phyloP scores from a whole-genome alignment of 1,284 basidiomycete genomes.

The Pyrrhoderma noxium region DNA sequence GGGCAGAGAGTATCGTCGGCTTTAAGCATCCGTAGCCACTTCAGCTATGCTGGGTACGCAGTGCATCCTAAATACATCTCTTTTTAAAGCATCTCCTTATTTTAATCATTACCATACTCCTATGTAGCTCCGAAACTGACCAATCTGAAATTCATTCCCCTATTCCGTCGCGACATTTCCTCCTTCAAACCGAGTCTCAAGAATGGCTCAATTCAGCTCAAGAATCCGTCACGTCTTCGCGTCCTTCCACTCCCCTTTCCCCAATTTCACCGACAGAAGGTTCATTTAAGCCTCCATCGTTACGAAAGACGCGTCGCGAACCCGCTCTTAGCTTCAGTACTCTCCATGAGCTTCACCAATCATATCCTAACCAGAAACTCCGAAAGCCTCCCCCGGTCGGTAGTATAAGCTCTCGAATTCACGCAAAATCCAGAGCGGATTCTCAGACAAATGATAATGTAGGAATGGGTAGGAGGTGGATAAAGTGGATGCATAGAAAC shows the following conservation, averaged over 20 bases:
- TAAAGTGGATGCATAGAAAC: slow-evolving; percentile 70
- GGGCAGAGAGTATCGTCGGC: slow-evolving; percentile 16
- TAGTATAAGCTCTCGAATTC: slow-evolving; percentile 13
- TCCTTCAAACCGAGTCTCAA: slow-evolving; percentile 23
- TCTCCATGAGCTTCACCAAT: slow-evolving; percentile 29
- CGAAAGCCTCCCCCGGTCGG: not conserved
- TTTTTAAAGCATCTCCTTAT: too few relatives aligned
- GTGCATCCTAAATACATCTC: too few relatives aligned
- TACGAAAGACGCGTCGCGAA: slow-evolving; percentile 10
- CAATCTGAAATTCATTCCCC: slow-evolving; percentile 29
- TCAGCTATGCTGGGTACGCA: slow-evolving; percentile 20
- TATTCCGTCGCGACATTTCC: slow-evolving; percentile 26
- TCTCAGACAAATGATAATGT: slow-evolving; percentile 28
- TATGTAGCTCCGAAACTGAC: slow-evolving; percentile 21
- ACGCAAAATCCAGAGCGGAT: slow-evolving; percentile 22
- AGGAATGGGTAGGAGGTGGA: slow-evolving; percentile 51
- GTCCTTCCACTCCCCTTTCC: slow-evolving; percentile 35
- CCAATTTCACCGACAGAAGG: slow-evolving; percentile 11
- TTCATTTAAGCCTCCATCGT: slow-evolving; percentile 9
- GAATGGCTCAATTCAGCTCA: slow-evolving; percentile 44
- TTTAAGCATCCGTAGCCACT: slow-evolving; percentile 19
- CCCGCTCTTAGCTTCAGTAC: slow-evolving; percentile 31
- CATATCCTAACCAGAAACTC: slow-evolving; percentile 1
- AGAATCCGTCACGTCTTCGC: slow-evolving; percentile 38
- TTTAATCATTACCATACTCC: not conserved